Conservation (phyloP, 768 basidiomycete species). For the Boletus rubroflammeus region DNA sequence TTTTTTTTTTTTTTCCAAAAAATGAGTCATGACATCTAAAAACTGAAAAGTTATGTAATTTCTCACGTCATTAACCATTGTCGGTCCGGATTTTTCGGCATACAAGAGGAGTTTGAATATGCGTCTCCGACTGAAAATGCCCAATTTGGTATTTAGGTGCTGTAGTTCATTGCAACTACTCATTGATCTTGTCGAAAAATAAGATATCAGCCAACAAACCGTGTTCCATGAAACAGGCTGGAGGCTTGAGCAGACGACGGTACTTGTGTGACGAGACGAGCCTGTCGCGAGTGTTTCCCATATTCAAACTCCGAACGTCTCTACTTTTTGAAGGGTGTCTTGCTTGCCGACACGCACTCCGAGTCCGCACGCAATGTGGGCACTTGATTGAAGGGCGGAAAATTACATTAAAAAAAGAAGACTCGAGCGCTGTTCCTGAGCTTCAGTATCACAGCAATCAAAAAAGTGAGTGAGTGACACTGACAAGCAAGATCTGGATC, state of each 20-base stretch:
- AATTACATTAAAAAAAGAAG: background rate
- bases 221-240: no score
- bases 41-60: background rate
- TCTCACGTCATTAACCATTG: background rate
- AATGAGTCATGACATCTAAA: conserved; percentile 2
- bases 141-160: background rate
- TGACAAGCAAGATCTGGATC: no score
- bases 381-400: background rate
- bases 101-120: background rate
- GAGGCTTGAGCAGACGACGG: no score
- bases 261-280: background rate
- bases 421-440: no score
- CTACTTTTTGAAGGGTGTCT: no score
- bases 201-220: no score
- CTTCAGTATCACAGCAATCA: background rate
- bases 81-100: background rate
- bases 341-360: no score
- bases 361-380: background rate
- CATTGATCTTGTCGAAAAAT: background rate
- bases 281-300: background rate
- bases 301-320: background rate
- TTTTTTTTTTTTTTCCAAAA: background rate
- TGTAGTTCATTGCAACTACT: background rate
- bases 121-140: background rate
- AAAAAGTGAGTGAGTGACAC: no score